phyloP scores from a whole-genome alignment of 2,329 filamentous ascomycete species.

The Paecilomyces formosus region DNA sequence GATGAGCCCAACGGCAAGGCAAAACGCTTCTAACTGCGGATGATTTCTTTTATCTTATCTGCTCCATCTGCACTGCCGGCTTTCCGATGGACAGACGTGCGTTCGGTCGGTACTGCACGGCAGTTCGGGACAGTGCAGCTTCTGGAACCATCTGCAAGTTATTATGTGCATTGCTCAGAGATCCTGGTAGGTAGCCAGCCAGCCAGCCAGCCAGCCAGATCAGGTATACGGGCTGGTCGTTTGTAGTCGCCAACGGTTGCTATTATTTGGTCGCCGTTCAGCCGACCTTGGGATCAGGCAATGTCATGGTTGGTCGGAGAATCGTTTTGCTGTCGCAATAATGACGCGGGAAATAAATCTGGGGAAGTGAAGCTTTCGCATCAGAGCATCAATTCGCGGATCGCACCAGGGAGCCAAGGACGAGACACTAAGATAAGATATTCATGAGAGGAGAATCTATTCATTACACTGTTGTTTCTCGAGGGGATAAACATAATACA shows the following conservation, averaged over 20 bases:
- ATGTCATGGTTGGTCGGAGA: background rate
- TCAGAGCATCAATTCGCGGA: background rate
- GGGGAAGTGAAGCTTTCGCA: background rate
- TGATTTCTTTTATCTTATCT: background rate
- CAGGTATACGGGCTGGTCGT: background rate
- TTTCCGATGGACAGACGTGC: background rate
- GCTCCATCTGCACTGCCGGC: background rate
- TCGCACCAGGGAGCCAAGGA: background rate
- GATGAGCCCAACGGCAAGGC: background rate
- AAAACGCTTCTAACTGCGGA: background rate
- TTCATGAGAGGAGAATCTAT: slow-evolving; percentile 19
- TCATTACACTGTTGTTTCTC: slow-evolving; percentile 13
- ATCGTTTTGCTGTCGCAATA: background rate
- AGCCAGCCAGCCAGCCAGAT: background rate
- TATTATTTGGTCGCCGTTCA: background rate
- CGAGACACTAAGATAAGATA: background rate
- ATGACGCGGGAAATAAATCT: background rate
- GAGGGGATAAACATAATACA: slow-evolving; percentile 15
- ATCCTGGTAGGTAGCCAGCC: background rate
- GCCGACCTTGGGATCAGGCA: background rate
- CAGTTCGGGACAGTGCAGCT: background rate
- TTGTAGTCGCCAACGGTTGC: background rate
- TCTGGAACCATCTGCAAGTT: background rate
- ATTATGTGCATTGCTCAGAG: background rate
- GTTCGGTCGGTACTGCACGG: background rate